Base-by-base conservation (phyloP, 768 basidiomycete genomes). In the Ramaria rubella region DNA sequence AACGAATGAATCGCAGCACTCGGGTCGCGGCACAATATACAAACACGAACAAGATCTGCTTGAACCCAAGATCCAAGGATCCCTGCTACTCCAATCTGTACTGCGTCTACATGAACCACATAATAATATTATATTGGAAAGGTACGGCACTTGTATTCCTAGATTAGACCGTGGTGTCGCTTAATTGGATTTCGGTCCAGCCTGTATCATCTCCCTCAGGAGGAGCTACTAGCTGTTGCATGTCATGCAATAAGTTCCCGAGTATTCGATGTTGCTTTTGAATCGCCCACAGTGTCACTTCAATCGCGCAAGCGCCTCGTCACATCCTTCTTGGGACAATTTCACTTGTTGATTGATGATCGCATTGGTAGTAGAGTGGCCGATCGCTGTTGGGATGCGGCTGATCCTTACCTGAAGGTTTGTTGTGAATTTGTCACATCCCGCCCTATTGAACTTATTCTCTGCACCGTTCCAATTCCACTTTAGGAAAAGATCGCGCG, bases 401-500 rank as follows among this genome's bases (percentile, higher is more conserved):
- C 89, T n/a, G 96, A 99, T 71, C 86, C 90, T 1, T 97, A 89
- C 70, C 78, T 96, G 61, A 94, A 88, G 75, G 93, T 94, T 59
- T 23, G 76, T 65, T 19, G 5, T 26, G 15, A 7, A 14, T 21
- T 57, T 31, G 27, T 14, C 17, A 24, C 9, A 42, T 54, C 31
- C 11, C 60, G 38, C 63, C 34, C 60, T 30, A 30, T 52, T 4
- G 12, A 21, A 9, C 24, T 24, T 31, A 21, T 38, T n/a, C 19
- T 45, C n/a, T n/a, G n/a, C n/a, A n/a, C n/a, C n/a, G n/a, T n/a
- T n/a, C n/a, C n/a, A n/a, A n/a, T 49, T 58, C 36, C 26, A 30
- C 29, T 52, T 21, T 61, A 95, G 91, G 94, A 96, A 72, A 95
- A 94, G 69, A 90, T 99, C 53, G 94, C 87, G 2, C 81, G 82